Conservation (phyloP, 345 rosid genomes). For the Toxicodendron radicans region DNA sequence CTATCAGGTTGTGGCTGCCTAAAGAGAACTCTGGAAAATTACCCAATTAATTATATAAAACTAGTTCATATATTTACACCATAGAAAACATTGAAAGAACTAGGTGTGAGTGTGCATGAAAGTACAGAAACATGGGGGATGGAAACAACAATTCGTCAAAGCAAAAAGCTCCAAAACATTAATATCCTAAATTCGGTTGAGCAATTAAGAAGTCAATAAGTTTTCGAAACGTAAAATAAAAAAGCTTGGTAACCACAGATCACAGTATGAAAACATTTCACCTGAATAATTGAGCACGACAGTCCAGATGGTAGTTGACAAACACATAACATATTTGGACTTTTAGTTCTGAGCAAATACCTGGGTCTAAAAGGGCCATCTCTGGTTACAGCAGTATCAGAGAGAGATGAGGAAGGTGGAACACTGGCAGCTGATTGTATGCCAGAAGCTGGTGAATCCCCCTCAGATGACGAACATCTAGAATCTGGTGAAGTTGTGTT, state of each 20-base stretch:
- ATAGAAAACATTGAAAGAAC: not conserved
- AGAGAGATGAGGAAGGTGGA: constrained; percentile 31
- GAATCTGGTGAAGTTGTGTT: constrained; percentile 22
- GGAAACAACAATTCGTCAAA: not conserved
- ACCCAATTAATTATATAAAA: not conserved
- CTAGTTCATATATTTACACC: not conserved
- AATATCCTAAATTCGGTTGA: not conserved
- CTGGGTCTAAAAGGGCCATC: constrained; percentile 44
- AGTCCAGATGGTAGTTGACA: not conserved
- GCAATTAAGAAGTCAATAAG: not conserved
- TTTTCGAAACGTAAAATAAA: not conserved
- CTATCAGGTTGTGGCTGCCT: constrained; percentile 27
- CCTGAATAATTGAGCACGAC: not conserved
- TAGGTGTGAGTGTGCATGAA: not conserved
- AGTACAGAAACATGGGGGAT: not conserved
- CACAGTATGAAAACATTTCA: not conserved
- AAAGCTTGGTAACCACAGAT: not conserved
- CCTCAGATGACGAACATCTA: constrained; percentile 30
- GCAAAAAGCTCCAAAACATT: not conserved
- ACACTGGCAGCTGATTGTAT: constrained; percentile 20
- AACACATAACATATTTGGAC: not conserved
- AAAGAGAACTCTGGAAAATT: constrained; percentile 29
- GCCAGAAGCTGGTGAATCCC: constrained; percentile 30
- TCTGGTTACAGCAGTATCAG: constrained; percentile 31
- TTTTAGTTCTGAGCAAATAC: constrained; percentile 32